Percentiles rank a stretch among this genome's conserved stretches.
These are phyloP conservation scores for Comarum palustre DNA, from an alignment of 306 rosid genomes.

Conservation along the genomic window DNA sequence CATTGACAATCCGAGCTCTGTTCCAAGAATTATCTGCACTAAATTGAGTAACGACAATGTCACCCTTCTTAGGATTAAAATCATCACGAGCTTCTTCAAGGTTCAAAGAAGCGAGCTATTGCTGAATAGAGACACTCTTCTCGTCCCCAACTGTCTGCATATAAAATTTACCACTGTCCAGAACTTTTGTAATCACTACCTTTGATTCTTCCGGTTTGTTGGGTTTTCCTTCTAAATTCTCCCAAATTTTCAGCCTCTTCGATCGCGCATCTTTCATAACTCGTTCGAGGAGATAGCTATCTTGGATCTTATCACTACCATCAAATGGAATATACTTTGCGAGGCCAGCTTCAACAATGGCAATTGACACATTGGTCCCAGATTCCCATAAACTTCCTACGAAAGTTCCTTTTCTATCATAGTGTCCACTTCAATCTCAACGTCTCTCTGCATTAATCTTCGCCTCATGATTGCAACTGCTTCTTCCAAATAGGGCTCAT, in stretches of 20 bases:
- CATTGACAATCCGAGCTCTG: slow-evolving; percentile 59
- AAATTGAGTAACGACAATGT: slow-evolving; percentile 75
- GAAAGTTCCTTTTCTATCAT: slow-evolving; percentile 87
- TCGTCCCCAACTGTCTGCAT: slow-evolving; percentile 65
- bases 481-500: slow-evolving; percentile 82
- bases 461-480: slow-evolving; percentile 91
- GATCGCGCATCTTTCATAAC: slow-evolving; percentile 77
- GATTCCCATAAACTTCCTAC: slow-evolving; percentile 94
- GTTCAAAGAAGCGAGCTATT: slow-evolving; percentile 75
- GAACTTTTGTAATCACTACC: slow-evolving; percentile 76
- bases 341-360: slow-evolving; percentile 87
- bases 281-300: slow-evolving; percentile 64
- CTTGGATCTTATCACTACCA: slow-evolving; percentile 79
- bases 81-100: slow-evolving; percentile 81
- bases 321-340: slow-evolving; percentile 53
- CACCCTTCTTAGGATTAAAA: slow-evolving; percentile 87
- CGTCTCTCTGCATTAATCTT: slow-evolving; percentile 96
- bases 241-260: slow-evolving; percentile 86
- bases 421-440: slow-evolving; percentile 94
- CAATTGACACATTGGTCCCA: slow-evolving; percentile 55
- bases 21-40: slow-evolving; percentile 43
- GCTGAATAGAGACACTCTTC: slow-evolving; percentile 71
- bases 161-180: slow-evolving; percentile 86
- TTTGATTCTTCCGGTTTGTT: slow-evolving; percentile 16
- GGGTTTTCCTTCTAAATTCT: slow-evolving; percentile 33